Conservation (phyloP, 768 basidiomycete species). For the Boletus tomentosulus region DNA sequence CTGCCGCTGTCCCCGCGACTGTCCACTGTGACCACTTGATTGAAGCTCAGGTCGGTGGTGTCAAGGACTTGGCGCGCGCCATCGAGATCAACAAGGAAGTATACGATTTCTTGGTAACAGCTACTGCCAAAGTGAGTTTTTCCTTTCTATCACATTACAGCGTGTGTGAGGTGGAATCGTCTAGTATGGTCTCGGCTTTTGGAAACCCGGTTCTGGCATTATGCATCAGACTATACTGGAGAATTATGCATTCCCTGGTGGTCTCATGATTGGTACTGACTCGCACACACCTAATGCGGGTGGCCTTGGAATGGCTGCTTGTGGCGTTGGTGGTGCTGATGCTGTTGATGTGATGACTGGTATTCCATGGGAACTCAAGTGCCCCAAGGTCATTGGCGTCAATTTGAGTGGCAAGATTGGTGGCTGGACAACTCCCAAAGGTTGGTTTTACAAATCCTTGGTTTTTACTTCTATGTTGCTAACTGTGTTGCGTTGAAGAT, state of each 20-base stretch:
- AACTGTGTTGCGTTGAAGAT: constrained; percentile 43
- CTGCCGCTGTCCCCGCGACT: constrained; percentile 97
- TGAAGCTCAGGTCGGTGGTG: constrained; percentile 92
- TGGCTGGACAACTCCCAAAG: constrained; percentile 98
- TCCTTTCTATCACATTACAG: not conserved
- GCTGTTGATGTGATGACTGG: constrained; percentile 99
- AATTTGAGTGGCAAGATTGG: constrained; percentile 91
- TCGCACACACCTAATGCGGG: constrained; percentile 99
- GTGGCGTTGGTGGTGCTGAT: constrained; percentile 98
- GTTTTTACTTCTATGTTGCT: not conserved
- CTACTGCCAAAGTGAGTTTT: constrained; percentile 75
- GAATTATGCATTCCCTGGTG: constrained; percentile 99
- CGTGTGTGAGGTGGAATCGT: not conserved
- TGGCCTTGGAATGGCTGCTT: constrained; percentile 98
- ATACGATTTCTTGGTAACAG: constrained; percentile 97
- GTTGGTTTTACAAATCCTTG: constrained; percentile 32
- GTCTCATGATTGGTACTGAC: constrained; percentile 99
- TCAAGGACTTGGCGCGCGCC: constrained; percentile 89
- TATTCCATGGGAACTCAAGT: constrained; percentile 99
- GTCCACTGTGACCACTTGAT: constrained; percentile 99
- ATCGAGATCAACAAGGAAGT: constrained; percentile 96
- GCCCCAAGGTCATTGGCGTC: constrained; percentile 98
- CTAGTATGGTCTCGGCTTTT: constrained; percentile 98
- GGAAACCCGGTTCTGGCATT: constrained; percentile 98
- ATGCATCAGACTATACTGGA: constrained; percentile 99